Evolutionary conservation across 495 filamentous ascomycete genomes (phyloP).

Genomic region (Xylaria flabelliformis): DNA sequence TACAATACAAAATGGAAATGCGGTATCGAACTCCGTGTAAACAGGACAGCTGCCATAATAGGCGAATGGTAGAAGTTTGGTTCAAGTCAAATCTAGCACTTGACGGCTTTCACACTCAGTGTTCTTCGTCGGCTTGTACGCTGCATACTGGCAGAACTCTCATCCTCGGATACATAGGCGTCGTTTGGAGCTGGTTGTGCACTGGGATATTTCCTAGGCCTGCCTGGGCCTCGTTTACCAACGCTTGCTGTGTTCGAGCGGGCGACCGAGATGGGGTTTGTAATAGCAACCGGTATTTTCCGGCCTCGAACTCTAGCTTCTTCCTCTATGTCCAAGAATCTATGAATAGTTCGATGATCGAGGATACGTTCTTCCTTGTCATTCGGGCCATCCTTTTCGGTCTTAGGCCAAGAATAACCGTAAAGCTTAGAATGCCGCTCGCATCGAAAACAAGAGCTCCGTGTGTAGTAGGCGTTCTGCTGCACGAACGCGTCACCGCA

Average conservation of each 20-base stretch:
- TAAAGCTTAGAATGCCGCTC: slow-evolving; percentile 96
- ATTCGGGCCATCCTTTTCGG: slow-evolving; percentile 70
- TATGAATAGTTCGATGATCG: slow-evolving; percentile 74
- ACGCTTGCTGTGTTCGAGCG: background rate
- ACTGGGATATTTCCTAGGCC: slow-evolving; percentile 21
- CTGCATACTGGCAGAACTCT: background rate
- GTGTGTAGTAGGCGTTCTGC: slow-evolving; percentile 81
- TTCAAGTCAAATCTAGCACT: slow-evolving; percentile 6
- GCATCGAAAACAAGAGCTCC: slow-evolving; percentile 84
- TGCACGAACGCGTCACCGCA: slow-evolving; percentile 86
- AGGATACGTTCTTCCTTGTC: slow-evolving; percentile 80
- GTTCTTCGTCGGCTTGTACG: slow-evolving; percentile 19
- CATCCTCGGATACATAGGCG: slow-evolving; percentile 9
- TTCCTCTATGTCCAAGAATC: slow-evolving; percentile 70
- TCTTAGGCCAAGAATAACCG: slow-evolving; percentile 95
- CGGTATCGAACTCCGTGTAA: background rate
- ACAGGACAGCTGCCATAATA: background rate
- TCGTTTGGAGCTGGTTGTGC: background rate
- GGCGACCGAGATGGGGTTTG: background rate
- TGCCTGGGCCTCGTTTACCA: slow-evolving; percentile 24
- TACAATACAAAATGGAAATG: slow-evolving; percentile 19
- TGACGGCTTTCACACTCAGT: slow-evolving; percentile 9
- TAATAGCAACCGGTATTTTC: slow-evolving; percentile 32
- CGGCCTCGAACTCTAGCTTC: slow-evolving; percentile 62
- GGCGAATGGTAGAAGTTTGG: background rate